These are phyloP conservation scores for Cyberlindnera meyerae DNA, from an alignment of 805 yeast species.

Conservation along the genomic window DNA sequence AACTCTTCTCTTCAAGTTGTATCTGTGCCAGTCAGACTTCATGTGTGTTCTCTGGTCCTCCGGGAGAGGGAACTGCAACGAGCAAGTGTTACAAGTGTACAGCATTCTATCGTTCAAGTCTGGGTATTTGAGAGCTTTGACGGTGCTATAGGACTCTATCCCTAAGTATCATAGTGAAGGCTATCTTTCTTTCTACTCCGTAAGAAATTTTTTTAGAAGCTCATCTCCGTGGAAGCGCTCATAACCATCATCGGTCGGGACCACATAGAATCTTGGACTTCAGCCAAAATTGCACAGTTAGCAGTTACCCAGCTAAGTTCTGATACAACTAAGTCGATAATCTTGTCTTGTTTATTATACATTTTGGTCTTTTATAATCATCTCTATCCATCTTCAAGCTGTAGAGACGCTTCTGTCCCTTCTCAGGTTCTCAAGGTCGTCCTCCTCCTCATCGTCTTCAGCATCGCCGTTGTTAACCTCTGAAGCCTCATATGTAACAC, in stretches of 20 bases:
- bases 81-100: conserved; percentile 86
- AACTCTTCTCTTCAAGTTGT: conserved; percentile 90
- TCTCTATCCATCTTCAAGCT: not conserved
- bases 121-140: no score
- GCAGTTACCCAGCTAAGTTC: no score
- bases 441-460: conserved; percentile 17
- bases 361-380: not conserved
- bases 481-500: conserved; percentile 66
- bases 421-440: conserved; percentile 5
- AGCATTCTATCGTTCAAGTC: conserved; percentile 2
- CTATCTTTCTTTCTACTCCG: not conserved
- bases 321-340: no score
- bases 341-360: no score
- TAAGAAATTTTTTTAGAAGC: conserved; percentile 7
- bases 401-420: conserved; percentile 2
- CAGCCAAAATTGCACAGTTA: no score
- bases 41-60: conserved; percentile 84
- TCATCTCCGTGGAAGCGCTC: conserved; percentile 8
- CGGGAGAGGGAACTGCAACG: conserved; percentile 67
- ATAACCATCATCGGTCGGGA: no score
- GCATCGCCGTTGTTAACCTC: conserved; percentile 32
- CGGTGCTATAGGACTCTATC: no score
- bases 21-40: conserved; percentile 98
- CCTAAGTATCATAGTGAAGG: no score
- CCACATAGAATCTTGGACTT: no score